Conservation (phyloP, 108 stramenopile genomes). For the Cyclotella choctawhatcheeana region DNA sequence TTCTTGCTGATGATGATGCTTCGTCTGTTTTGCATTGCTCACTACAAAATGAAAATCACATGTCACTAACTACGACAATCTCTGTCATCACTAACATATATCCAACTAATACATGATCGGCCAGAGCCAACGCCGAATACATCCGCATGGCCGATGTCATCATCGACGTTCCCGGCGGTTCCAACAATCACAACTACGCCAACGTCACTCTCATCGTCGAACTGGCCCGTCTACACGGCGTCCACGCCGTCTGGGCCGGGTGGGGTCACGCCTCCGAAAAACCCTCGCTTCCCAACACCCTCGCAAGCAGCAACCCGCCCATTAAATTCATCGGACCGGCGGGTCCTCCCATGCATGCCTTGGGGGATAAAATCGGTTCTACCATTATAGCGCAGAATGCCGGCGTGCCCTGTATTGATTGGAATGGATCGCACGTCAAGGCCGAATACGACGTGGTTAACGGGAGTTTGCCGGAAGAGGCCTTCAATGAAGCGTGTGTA, state of each 20-base stretch:
- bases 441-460: constrained; percentile 77
- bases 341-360: constrained; percentile 96
- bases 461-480: constrained; percentile 83
- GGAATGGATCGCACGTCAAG: constrained; percentile 93
- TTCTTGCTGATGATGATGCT: no score
- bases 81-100: background rate
- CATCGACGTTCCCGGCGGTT: constrained; percentile 98
- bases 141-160: constrained; percentile 99
- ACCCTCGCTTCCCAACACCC: constrained; percentile 92
- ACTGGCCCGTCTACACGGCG: constrained; percentile 94
- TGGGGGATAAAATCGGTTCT: constrained; percentile 99
- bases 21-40: constrained; percentile 18
- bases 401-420: constrained; percentile 96
- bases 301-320: constrained; percentile 78
- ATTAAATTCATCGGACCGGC: constrained; percentile 98
- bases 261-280: constrained; percentile 99
- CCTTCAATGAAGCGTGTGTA: constrained; percentile 91
- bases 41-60: constrained; percentile 2
- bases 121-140: constrained; percentile 99
- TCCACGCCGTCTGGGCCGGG: constrained; percentile 99
- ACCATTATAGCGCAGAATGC: constrained; percentile 99
- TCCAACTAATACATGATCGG: background rate
- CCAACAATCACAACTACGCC: constrained; percentile 99
- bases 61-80: constrained; percentile 3
- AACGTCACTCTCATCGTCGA: constrained; percentile 99